Base-by-base conservation (phyloP, 1,139 yeast species). In the Magnusiomyces tetraspermus region DNA sequence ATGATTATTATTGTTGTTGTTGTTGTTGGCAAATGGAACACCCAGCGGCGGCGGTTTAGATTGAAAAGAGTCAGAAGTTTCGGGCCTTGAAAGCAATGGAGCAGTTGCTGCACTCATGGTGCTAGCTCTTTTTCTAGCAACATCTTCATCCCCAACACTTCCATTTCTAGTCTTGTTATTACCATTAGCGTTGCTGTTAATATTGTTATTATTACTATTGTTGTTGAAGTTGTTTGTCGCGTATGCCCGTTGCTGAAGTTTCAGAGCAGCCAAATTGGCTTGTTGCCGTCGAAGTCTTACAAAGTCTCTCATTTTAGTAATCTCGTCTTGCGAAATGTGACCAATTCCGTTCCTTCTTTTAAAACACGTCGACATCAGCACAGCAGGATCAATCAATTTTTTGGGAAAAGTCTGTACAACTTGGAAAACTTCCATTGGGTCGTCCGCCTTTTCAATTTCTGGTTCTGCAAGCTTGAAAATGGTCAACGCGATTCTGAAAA, bases 381-480 rank as follows among this genome's bases (percentile, higher is more conserved):
- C 67, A 57, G 83, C 79, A 0, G 95, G 89, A 66, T 90, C 88
- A 2, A 85, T 61, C 22, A 88, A 65, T 31, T 76, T 71, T 60
- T 84, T 85, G 4, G 98, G 98, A 45, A 77, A 79, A 57, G 84
- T 82, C 67, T 92, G 98, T 63, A 92, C 78, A 49, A 82, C 74
- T 68, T 90, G 97, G 63, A 90, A 90, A 26, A 88, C 72, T 66
- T 90, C 97, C 73, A 87, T 84, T 59, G 85, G 95, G 61, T 83
- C 92, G n/a, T 42, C 24, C 21, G 63, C 57, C 58, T 76, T 54
- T 63, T 77, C 53, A 52, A 81, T 67, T 56, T 79, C 77, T 28
- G 87, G 87, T 59, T 87, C 88, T 55, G 92, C 77, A 59, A 83
- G 70, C 63, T 85, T 85, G 64, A 89, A 79, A n/a, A 92, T 78